Evolutionary conservation across 2,329 filamentous ascomycete species (phyloP), one percentile per base, ranked within the genome.

Genomic region (Talaromyces marneffei): DNA sequence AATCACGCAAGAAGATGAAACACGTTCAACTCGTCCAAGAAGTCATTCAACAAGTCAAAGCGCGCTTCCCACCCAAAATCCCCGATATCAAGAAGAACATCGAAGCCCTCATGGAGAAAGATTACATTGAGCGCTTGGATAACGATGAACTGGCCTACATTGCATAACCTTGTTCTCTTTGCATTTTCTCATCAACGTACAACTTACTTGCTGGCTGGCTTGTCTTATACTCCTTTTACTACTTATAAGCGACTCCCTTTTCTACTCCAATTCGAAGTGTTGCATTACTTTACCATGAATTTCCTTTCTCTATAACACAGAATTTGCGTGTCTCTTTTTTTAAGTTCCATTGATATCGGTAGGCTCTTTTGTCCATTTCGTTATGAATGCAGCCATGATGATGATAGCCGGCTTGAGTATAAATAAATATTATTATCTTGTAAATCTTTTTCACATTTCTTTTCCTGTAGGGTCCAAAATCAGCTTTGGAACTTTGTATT

Each of bases 11-110:
- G 86, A 91, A 89, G 80, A 95, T 97, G 91, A 97, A 97, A 85
- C 93, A 99, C 78, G 87, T 88, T 64, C 89, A 94, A 72, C 87
- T 99, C 12, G 92, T 99, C 59, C 88, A 91, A 72, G 94, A 99
- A 78, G 95, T 92, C 25, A 97, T 99, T 75, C 89, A 88, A 71
- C 94, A 97, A 77, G 97, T 99, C 75, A 91, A 90, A 74, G 87
- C 87, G 44, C 90, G 94, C 42, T 99, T 99, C 77, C 87, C 92
- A 62, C 94, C 94, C 42, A 96, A 96, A 79, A 85, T 99, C 31
- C 83, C 86, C 16, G 94, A 99, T 69, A 99, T 99, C 84, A 99
- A 99, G 82, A 99, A 97, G 81, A 97, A 94, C 77, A 97, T 99
- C 74, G 94, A 99, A 77, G 96, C 96, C 66, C 83, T 99, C 42